Conservation (phyloP, 371 early-diverging fungal species). For the Rhizopus stolonifer region DNA sequence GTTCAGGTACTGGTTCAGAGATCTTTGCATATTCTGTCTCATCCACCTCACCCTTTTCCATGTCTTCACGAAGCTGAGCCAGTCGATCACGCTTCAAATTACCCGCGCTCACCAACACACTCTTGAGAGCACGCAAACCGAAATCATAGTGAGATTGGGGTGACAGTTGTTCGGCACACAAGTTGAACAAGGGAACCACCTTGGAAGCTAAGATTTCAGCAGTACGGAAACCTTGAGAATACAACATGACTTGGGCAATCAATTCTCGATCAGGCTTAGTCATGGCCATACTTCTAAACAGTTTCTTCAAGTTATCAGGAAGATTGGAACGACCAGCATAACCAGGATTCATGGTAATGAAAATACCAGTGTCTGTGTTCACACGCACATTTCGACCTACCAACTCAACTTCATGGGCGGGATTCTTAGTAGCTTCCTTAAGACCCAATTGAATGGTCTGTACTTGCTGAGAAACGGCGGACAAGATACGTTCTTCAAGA, state of each 20-base stretch:
- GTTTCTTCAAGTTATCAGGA: conserved; percentile 97
- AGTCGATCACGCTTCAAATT: conserved; percentile 92
- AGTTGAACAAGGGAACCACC: conserved; percentile 94
- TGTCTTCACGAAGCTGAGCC: conserved; percentile 47
- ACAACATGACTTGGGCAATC: conserved; percentile 99
- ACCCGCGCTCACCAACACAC: conserved; percentile 96
- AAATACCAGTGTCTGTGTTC: conserved; percentile 90
- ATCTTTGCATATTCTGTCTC: conserved; percentile 51
- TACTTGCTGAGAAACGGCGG: conserved; percentile 98
- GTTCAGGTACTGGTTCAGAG: conserved; percentile 78
- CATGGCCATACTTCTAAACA: conserved; percentile 98
- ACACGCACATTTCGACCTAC: conserved; percentile 87
- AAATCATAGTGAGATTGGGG: conserved; percentile 98
- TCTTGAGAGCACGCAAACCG: conserved; percentile 98
- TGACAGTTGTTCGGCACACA: conserved; percentile 92
- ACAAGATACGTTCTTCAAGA: conserved; percentile 95
- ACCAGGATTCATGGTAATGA: conserved; percentile 99
- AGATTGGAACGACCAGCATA: conserved; percentile 98
- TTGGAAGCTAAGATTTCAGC: conserved; percentile 94
- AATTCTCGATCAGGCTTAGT: conserved; percentile 96
- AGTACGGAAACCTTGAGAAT: conserved; percentile 97
- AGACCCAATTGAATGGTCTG: conserved; percentile 97
- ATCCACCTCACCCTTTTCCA: conserved; percentile 44
- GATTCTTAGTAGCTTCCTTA: conserved; percentile 63
- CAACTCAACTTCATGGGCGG: conserved; percentile 85